Base-by-base conservation (phyloP, 2,329 filamentous ascomycete genomes). In the Cladophialophora psammophila region DNA sequence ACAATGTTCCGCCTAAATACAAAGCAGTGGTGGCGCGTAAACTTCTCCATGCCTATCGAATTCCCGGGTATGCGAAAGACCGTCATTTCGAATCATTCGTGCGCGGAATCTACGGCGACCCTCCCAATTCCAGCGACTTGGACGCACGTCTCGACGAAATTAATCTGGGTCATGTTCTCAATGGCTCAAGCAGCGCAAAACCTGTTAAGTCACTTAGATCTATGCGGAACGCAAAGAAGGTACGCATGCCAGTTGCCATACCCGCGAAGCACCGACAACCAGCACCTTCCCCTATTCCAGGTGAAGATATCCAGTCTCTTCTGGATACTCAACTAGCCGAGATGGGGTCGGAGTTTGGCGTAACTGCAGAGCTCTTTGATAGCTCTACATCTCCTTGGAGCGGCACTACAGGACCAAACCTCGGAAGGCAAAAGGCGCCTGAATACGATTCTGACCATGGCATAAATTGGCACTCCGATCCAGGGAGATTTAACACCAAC, bases 11-110 rank as follows among this genome's bases (percentile, higher is more conserved):
- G 2, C 0, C 9, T 1, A 60, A 48, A 15, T 66, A 67, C 38
- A 57, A 34, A 61, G 65, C 63, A 26, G 63, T 67, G 4, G 48
- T 70, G 7, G 57, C 59, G 13, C 55, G 60, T 20, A 55, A 61
- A 50, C 52, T 70, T 15, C 10, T 66, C 2, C 57, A 31, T 20
- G 20, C 20, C 13, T 66, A 64, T 26, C 35, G 57, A 34, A 56
- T 70, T 15, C 18, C 40, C 4, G 63, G 60, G 2, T 63, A 35
- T 8, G n/a, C 40, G 5, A 48, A 26, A 38, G 36, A 40, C 10
- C 45, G 45, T 52, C 6, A 18, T 12, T 67, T 60, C 31, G n/a
- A 54, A 9, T 20, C 36, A 12, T 70, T 70, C 15, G 12, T 57
- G 1, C 8, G 56, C 5, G 61, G 60, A 18, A 26, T 70, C 7